Evolutionary conservation across 2,329 filamentous ascomycete species (phyloP), one percentile per base, ranked within the genome.

Genomic region (Diaporthe vaccinii): DNA sequence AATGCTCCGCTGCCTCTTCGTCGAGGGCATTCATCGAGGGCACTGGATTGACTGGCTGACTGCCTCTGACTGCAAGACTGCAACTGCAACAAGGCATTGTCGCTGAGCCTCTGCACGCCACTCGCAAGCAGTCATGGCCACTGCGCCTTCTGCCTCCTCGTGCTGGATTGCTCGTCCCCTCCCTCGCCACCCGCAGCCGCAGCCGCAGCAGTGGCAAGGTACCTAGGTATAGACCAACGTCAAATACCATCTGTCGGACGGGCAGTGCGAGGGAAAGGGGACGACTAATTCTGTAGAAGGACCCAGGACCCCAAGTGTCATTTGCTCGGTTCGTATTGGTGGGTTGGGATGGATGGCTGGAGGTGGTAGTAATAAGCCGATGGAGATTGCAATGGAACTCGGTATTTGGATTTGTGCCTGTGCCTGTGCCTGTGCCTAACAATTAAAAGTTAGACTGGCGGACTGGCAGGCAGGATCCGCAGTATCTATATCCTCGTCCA

Each of bases 311-410:
- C 46, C 31, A 68, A 39, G 49, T 36, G 28, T 46, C 34, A 71
- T 51, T 39, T 73, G 41, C 55, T 75, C 74, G 31, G 46, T 44
- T 67, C 53, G 69, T 71, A 31, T 58, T 55, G 55, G 55, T 51
- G 62, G 46, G 65, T 51, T 69, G 12, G 22, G 31, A 55, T 69
- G 65, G 46, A 20, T 25, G 46, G 39, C n/a, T 53, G 6, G 62
- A 51, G 62, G 62, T 68, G 46, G 46, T 39, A 39, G 46, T 68
- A 68, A 68, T 53, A 68, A 68, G 28, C 46, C 39, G 46, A 68
- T 68, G 65, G 65, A 69, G 49, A 69, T 69, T 69, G 65, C 65
- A 69, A 69, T 69, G 65, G 65, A 28, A 41, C 65, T 69, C 65
- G 34, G 34, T 41, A 55, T 39, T 55, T 69, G 65, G 20, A 15